Evolutionary conservation across 108 stramenopile genomes (phyloP), one percentile per base, ranked within the genome.

Genomic region (Nitzschia sp.): DNA sequence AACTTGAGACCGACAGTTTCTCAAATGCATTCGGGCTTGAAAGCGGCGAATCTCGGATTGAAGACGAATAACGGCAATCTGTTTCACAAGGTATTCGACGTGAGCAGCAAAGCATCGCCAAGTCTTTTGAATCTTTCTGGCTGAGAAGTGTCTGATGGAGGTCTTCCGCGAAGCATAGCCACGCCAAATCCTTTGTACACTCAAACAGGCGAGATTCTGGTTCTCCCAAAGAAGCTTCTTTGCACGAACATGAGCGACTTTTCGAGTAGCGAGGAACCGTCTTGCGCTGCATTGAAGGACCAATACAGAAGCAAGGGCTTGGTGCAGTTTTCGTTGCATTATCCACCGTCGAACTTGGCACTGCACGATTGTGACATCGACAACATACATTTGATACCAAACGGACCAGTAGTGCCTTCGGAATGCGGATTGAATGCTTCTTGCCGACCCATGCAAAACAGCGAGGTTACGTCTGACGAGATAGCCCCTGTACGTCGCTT

Each of bases 81-180:
- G 48, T 24, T 66, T 34, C 13, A 84, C 36, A 19, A 86, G 68
- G 63, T 65, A 86, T 28, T 85, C 79, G 38, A 86, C 79, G 36
- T 90, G 79, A 33, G 62, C 74, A 31, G 38, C 54, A 48, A 80
- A 84, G 45, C 88, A 86, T 59, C 88, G 69, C 85, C 85, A 90
- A 5, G 84, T 80, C 55, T 83, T 83, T 57, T 79, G 79, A 47
- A 79, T 85, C 62, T 66, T 85, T 1, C 76, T 30, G 4, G 89
- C 79, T n/a, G 84, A 70, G 17, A 58, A 47, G 8, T 48, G 32
- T 25, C 68, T 57, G 55, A 54, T 46, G n/a, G 70, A 70, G 24
- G 56, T 38, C 25, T 67, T 30, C 31, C 73, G 68, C 34, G 54
- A 46, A 8, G 18, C 57, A 36, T 75, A 70, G 2, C 82, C 80